Percentiles rank a stretch among this genome's conserved stretches.
Evolutionary conservation across 352 stramenopile genomes (phyloP).

Genomic region (Pythium periplocum): DNA sequence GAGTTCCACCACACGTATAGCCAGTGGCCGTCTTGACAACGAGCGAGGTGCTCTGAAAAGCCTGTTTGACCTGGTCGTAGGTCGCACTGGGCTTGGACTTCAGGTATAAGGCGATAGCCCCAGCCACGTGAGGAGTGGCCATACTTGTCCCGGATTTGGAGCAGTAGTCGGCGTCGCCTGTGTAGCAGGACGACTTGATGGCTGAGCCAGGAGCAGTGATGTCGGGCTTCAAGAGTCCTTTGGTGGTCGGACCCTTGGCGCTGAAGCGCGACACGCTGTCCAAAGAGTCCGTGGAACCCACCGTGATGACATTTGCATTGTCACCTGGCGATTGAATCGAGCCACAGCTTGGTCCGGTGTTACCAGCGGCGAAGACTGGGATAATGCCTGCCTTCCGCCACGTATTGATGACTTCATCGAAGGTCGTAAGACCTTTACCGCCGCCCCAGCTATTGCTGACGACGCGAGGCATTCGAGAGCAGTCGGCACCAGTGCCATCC

Average conservation of each 20-base stretch:
- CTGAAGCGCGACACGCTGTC: constrained; percentile 22
- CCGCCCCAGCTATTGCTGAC: constrained; percentile 32
- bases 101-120: constrained; percentile 29
- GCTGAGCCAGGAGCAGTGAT: constrained; percentile 19
- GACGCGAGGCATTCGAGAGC: constrained; percentile 22
- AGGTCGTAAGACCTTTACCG: constrained; percentile 10
- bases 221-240: constrained; percentile 23
- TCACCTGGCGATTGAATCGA: constrained; percentile 22
- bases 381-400: constrained; percentile 26
- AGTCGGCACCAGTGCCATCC: constrained; percentile 18
- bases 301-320: constrained; percentile 18
- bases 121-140: constrained; percentile 28
- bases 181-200: constrained; percentile 19
- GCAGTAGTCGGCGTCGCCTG: constrained; percentile 16
- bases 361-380: constrained; percentile 26
- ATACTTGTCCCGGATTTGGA: constrained; percentile 30
- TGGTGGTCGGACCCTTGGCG: constrained; percentile 17
- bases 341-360: constrained; percentile 17
- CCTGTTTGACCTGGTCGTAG: constrained; percentile 13
- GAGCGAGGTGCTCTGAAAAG: constrained; percentile 7
- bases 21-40: constrained; percentile 7
- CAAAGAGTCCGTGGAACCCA: constrained; percentile 17
- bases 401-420: constrained; percentile 10
- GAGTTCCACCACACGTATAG: constrained; percentile 19
- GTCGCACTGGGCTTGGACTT: constrained; percentile 12